phyloP scores from a whole-genome alignment of 768 basidiomycete species.

The Lactarius akahatsu region DNA sequence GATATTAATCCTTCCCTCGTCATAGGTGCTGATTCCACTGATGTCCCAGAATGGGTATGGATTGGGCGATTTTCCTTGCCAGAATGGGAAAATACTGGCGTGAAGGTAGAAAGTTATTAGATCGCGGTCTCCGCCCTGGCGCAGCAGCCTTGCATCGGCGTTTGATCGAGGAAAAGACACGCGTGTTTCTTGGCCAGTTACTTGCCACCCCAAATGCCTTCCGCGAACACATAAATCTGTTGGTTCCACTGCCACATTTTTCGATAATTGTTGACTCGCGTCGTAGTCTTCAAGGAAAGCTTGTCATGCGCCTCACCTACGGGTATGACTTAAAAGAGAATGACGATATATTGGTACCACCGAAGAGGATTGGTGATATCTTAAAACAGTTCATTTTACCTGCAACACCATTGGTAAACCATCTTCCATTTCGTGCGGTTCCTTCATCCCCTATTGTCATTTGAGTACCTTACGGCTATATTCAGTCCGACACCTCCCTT shows the following conservation, averaged over 20 bases:
- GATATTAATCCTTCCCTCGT: too few relatives aligned
- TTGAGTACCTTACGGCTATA: not conserved
- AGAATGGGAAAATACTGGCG: not conserved
- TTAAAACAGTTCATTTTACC: not conserved
- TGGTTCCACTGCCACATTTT: not conserved
- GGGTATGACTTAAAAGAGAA: not conserved
- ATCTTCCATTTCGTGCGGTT: constrained; percentile 3
- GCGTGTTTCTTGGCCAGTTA: not conserved
- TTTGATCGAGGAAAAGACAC: not conserved
- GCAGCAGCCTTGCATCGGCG: not conserved
- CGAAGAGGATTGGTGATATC: not conserved
- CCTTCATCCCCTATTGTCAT: not conserved
- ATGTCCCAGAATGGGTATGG: not conserved
- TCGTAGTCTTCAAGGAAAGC: not conserved
- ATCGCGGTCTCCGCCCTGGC: constrained; percentile 4
- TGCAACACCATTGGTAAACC: not conserved
- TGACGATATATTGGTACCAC: not conserved
- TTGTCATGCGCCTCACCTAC: not conserved
- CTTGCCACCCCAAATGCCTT: not conserved
- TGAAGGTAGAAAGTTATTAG: not conserved
- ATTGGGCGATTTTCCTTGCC: not conserved
- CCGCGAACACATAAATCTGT: not conserved
- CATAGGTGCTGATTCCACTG: not conserved
- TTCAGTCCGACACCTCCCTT: constrained; percentile 1
- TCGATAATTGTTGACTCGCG: not conserved